Evolutionary conservation across 2,329 filamentous ascomycete genomes (phyloP), one percentile per base, ranked within the genome.

Genomic region (Basipetospora chlamydospora): DNA sequence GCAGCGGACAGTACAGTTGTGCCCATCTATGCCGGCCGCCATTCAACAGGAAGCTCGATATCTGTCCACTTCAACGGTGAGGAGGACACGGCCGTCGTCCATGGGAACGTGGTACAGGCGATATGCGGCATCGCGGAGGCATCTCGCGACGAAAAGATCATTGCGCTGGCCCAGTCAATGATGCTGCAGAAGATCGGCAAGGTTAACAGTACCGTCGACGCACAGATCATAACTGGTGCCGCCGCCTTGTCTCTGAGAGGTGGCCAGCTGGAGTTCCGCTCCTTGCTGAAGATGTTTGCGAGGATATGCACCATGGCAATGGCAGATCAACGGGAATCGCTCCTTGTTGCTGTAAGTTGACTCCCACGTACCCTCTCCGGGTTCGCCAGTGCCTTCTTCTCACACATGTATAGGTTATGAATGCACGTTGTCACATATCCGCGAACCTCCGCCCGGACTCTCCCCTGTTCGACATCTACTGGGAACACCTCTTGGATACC

Each of bases 111-210:
- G n/a, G 77, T 96, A n/a, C 79, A 92, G 51, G 85, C 88, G 0
- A 88, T 98, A 42, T 88, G 92, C 39, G 78, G 77, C n/a, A 84
- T 98, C 52, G 85, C 90, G 1, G 73, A 70, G 16, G 77, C 73
- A 39, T 86, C 79, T 51, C 72, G 80, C 33, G 87, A 98, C 49
- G 77, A 85, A 41, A 94, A 95, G 58, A 93, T 98, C 37, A 90
- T 81, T 6, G 87, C 87, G 5, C 64, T 98, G 36, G 88, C 87
- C 3, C 81, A 95, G 47, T 92, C 86, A 1, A 95, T 98, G 77
- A 73, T 99, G 17, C 61, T 94, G n/a, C 90, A 98, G 51, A 96
- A 98, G 56, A 73, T 96, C 40, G 78, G 80, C 42, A 88, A 90
- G 56, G 75, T 95, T 38, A 90, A 75, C 49, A 67, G 73, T 41